Conservation (phyloP, 306 rosid species). For the Cicer pinnatifidum region DNA sequence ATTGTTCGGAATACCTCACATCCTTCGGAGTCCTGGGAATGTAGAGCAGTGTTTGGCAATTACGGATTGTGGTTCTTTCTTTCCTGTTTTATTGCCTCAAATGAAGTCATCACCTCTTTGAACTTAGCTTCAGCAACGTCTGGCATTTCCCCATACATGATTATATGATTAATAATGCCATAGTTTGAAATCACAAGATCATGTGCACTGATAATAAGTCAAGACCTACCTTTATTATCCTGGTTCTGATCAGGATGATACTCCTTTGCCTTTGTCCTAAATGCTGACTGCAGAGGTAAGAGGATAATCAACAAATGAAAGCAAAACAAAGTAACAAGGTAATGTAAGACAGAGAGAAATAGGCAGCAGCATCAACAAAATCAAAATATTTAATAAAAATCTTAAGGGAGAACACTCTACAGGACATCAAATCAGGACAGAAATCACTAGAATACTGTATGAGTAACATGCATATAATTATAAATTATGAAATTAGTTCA, state of each 20-base stretch:
- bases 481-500: conserved; percentile 27
- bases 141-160: conserved; percentile 48
- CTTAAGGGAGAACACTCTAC: conserved; percentile 15
- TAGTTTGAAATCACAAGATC: conserved; percentile 28
- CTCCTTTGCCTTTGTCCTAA: conserved; percentile 85
- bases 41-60: conserved; percentile 26
- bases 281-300: conserved; percentile 72
- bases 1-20: conserved; percentile 41
- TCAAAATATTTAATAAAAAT: conserved; percentile 29
- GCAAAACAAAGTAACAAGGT: conserved; percentile 27
- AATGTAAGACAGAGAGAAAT: not conserved
- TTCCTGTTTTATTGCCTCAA: conserved; percentile 91
- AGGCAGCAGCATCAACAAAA: not conserved
- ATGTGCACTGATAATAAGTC: conserved; percentile 17
- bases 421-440: conserved; percentile 30
- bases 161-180: conserved; percentile 36
- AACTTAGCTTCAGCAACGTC: conserved; percentile 93
- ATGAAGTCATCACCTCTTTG: conserved; percentile 89
- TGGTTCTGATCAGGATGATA: conserved; percentile 98
- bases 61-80: conserved; percentile 52
- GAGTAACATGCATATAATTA: not conserved
- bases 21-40: conserved; percentile 31
- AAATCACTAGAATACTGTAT: not conserved
- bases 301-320: conserved; percentile 12
- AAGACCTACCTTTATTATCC: conserved; percentile 69